phyloP scores from a whole-genome alignment of 2,329 filamentous ascomycete genomes.

The Neocucurbitaria cava region DNA sequence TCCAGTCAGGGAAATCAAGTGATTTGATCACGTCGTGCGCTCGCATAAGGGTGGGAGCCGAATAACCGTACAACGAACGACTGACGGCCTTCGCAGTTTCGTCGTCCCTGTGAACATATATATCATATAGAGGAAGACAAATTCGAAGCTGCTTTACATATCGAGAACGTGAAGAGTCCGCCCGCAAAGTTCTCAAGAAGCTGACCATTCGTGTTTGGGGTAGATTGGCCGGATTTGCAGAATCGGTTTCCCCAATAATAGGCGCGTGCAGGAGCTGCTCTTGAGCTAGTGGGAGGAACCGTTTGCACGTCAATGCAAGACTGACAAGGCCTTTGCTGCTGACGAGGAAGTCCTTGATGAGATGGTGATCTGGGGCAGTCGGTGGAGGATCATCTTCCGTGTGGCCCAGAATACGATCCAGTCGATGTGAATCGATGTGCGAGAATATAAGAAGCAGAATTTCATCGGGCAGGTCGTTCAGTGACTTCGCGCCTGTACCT shows the following conservation, averaged over 20 bases:
- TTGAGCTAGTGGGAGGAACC: slow-evolving; percentile 12
- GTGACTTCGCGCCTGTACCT: background rate
- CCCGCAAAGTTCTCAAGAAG: slow-evolving; percentile 6
- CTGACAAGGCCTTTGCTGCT: slow-evolving; percentile 4
- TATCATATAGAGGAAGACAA: slow-evolving; percentile 1
- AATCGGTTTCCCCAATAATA: slow-evolving; percentile 1
- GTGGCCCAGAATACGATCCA: slow-evolving; percentile 16
- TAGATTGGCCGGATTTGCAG: background rate
- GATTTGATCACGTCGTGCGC: background rate
- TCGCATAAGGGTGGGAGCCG: too few species aligned
- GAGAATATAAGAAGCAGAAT: slow-evolving; percentile 18
- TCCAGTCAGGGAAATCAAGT: slow-evolving; percentile 3
- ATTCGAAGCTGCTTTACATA: slow-evolving; percentile 16
- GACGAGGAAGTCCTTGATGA: slow-evolving; percentile 12
- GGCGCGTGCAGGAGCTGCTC: slow-evolving; percentile 9
- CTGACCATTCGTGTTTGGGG: background rate
- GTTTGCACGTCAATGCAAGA: slow-evolving; percentile 19
- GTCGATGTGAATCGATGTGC: slow-evolving; percentile 9
- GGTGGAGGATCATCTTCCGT: slow-evolving; percentile 17
- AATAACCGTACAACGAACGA: too few species aligned
- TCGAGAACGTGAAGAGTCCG: slow-evolving; percentile 5
- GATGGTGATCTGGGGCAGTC: slow-evolving; percentile 3
- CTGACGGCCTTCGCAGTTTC: background rate
- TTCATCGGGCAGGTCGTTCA: slow-evolving; percentile 15
- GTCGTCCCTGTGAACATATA: background rate